Percentiles rank a stretch among this genome's conserved stretches.
These are phyloP conservation scores for Bonia amplexicaulis DNA, from an alignment of 176 grass and related monocot genomes.

Conservation along the genomic window DNA sequence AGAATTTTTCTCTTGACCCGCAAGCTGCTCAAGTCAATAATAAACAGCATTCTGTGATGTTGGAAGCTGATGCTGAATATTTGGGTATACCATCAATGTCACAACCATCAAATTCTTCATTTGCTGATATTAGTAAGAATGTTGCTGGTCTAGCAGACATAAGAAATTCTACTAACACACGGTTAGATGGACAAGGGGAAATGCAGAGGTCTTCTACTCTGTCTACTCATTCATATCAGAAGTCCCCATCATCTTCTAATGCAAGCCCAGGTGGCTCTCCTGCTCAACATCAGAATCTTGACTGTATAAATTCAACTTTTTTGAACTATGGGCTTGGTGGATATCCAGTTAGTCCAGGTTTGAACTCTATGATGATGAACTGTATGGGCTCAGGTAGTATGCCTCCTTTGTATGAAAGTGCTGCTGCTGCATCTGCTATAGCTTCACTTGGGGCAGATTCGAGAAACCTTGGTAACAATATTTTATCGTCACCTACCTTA, in stretches of 20 bases:
- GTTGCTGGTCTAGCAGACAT: conserved; percentile 30
- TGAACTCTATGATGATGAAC: conserved; percentile 59
- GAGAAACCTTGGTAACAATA: conserved; percentile 41
- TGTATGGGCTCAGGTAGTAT: conserved; percentile 41
- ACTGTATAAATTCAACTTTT: conserved; percentile 50
- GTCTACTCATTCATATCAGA: conserved; percentile 54
- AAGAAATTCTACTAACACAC: conserved; percentile 42
- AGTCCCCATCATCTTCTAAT: conserved; percentile 57
- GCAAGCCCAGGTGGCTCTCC: conserved; percentile 63
- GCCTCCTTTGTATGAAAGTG: conserved; percentile 52
- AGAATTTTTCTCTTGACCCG: conserved; percentile 43
- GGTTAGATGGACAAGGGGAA: conserved; percentile 36
- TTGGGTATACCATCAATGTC: conserved; percentile 39
- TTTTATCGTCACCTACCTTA: conserved; percentile 55
- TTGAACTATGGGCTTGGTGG: conserved; percentile 54
- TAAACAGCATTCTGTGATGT: conserved; percentile 45
- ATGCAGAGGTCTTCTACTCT: conserved; percentile 36
- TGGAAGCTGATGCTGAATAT: conserved; percentile 52
- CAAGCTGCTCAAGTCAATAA: conserved; percentile 39
- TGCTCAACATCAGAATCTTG: conserved; percentile 68
- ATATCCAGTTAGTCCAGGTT: conserved; percentile 44
- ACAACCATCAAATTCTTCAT: conserved; percentile 51
- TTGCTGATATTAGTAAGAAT: conserved; percentile 43
- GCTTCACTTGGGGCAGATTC: conserved; percentile 40
- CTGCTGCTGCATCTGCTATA: conserved; percentile 47